phyloP scores from a whole-genome alignment of 2,329 filamentous ascomycete species.

The Pyrenophora graminea region DNA sequence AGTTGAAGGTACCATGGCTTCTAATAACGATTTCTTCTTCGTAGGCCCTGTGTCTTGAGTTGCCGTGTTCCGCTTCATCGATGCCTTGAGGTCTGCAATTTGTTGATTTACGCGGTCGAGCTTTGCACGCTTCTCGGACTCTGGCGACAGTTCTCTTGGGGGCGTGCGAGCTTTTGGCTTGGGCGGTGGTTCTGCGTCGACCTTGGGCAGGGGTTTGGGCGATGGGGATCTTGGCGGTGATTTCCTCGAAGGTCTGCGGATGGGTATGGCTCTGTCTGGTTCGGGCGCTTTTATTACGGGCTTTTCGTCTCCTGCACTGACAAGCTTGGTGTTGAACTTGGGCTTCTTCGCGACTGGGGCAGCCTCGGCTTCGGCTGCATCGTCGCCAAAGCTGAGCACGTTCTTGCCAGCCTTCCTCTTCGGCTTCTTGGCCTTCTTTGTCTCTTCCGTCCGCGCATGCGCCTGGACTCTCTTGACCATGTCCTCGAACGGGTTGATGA shows the following conservation, averaged over 20 bases:
- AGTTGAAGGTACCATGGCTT: constrained; percentile 73
- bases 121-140: constrained; percentile 45
- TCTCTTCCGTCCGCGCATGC: constrained; percentile 55
- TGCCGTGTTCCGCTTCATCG: constrained; percentile 69
- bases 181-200: constrained; percentile 19
- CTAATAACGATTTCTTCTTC: constrained; percentile 65
- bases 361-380: constrained; percentile 59
- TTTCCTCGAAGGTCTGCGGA: constrained; percentile 35
- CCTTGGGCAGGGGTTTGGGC: constrained; percentile 22
- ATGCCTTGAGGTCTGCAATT: constrained; percentile 78
- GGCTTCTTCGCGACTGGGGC: constrained; percentile 70
- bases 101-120: constrained; percentile 77
- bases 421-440: constrained; percentile 53
- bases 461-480: constrained; percentile 72
- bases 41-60: constrained; percentile 41
- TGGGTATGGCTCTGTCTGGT: constrained; percentile 35
- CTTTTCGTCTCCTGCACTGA: constrained; percentile 52
- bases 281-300: constrained; percentile 47
- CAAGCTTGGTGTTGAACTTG: constrained; percentile 78
- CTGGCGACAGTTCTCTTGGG: constrained; percentile 47
- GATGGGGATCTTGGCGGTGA: constrained; percentile 33
- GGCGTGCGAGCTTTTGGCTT: constrained; percentile 28
- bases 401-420: constrained; percentile 78
- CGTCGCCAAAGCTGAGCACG: constrained; percentile 77
- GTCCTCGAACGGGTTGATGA: constrained; percentile 81